A percentile compares a stretch with the other conserved stretches of the same genome.
These are phyloP conservation scores for Centrapalus pauciflorus DNA, from an alignment of 129 eudicot genomes.

Conservation along the genomic window DNA sequence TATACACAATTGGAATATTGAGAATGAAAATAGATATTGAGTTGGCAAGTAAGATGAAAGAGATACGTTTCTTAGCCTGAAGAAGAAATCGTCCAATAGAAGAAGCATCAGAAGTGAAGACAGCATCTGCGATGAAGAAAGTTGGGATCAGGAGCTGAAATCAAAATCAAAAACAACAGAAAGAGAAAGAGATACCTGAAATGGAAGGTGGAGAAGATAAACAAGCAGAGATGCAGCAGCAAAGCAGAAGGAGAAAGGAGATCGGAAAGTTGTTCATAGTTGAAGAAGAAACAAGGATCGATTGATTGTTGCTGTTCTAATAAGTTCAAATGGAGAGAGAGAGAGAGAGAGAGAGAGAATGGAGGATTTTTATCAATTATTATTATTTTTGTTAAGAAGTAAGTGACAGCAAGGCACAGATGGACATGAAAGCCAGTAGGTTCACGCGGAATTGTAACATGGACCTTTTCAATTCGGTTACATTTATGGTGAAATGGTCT, in stretches of 20 bases:
- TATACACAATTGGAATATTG: too few relatives aligned
- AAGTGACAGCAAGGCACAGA: constrained; percentile 24
- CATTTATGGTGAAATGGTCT: too few relatives aligned
- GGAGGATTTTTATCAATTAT: neutral
- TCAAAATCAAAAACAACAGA: neutral
- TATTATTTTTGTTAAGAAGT: neutral
- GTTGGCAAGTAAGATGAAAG: neutral
- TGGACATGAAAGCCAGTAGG: constrained; percentile 15
- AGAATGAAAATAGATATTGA: too few relatives aligned
- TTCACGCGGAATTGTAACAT: constrained; percentile 14
- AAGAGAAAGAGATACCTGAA: constrained; percentile 44
- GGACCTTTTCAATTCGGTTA: constrained; percentile 6
- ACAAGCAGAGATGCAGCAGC: constrained; percentile 10
- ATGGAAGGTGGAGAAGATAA: constrained; percentile 29
- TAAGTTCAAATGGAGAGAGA: neutral
- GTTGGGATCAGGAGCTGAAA: constrained; percentile 1
- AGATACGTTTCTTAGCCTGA: constrained; percentile 36
- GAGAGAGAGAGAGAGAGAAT: neutral
- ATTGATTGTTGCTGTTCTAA: neutral
- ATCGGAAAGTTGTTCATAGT: constrained; percentile 29
- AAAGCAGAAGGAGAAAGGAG: constrained; percentile 20
- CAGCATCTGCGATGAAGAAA: constrained; percentile 21
- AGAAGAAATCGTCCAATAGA: constrained; percentile 41
- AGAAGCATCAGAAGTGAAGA: constrained; percentile 35
- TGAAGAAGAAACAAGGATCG: neutral